Evolutionary conservation across 805 yeast genomes (phyloP).

Genomic region (Wickerhamomyces silvicola): DNA sequence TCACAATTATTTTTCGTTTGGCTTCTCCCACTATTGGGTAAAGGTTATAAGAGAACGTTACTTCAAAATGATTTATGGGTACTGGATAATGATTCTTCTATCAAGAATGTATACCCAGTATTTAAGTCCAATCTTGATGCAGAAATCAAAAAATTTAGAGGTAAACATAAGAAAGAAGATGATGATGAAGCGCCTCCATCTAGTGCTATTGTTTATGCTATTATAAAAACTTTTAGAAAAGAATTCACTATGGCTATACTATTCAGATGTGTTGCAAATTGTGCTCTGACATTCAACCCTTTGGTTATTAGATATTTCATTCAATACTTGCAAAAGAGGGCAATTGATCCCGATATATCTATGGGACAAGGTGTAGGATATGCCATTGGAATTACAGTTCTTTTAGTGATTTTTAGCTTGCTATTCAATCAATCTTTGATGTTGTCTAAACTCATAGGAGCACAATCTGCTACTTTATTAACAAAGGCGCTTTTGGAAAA

Average conservation of each 20-base stretch:
- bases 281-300: conserved; percentile 45
- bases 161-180: too few relatives aligned
- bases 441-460: conserved; percentile 53
- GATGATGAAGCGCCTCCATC: too few relatives aligned
- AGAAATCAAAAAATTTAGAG: too few relatives aligned
- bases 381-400: conserved; percentile 56
- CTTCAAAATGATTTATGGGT: conserved; percentile 39
- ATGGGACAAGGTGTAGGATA: conserved; percentile 63
- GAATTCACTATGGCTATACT: conserved; percentile 33
- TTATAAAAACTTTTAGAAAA: conserved; percentile 38
- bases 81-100: conserved; percentile 24
- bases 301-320: conserved; percentile 45
- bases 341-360: conserved; percentile 29
- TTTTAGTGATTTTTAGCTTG: conserved; percentile 44
- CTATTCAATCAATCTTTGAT: conserved; percentile 57
- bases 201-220: conserved; percentile 32
- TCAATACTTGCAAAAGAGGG: conserved; percentile 38
- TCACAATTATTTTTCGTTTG: conserved; percentile 27
- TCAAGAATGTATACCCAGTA: conserved; percentile 26
- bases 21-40: conserved; percentile 42
- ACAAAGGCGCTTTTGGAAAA: conserved; percentile 65
- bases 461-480: conserved; percentile 57
- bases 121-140: too few relatives aligned
- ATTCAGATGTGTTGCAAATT: conserved; percentile 36
- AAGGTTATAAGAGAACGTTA: conserved; percentile 50